Evolutionary conservation across 257 asterid species (phyloP).

Genomic region (Cynanchum wilfordii): DNA sequence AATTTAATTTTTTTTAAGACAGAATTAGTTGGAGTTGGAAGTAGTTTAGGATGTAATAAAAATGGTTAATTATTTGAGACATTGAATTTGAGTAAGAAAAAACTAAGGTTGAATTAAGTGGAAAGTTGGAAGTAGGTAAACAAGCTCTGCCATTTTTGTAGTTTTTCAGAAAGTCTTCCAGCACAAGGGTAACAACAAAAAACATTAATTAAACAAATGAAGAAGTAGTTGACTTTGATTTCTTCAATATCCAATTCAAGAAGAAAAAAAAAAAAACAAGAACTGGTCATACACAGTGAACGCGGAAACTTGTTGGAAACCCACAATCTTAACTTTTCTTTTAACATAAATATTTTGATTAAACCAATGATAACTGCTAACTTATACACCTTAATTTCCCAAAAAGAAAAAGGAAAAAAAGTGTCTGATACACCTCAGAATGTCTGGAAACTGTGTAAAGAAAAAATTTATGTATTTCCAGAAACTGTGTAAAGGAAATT

Average conservation of each 20-base stretch:
- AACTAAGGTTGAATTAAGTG: neutral
- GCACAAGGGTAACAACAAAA: neutral
- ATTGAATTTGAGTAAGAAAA: neutral
- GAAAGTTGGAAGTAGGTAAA: neutral
- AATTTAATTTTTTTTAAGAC: too few species aligned
- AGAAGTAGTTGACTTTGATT: conserved; percentile 11
- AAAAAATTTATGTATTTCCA: neutral
- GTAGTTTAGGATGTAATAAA: too few species aligned
- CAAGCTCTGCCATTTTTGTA: neutral
- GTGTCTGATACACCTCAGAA: neutral
- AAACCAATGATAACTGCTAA: neutral
- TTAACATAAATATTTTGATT: neutral
- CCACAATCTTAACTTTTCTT: neutral
- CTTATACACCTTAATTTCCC: neutral
- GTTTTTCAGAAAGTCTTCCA: neutral
- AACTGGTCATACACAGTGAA: conserved; percentile 15
- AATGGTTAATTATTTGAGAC: too few species aligned
- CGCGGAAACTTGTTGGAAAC: conserved; percentile 17
- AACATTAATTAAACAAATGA: conserved; percentile 2
- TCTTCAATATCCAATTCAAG: neutral
- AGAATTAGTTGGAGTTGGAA: too few species aligned
- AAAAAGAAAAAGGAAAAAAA: neutral
- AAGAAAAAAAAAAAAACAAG: too few species aligned
- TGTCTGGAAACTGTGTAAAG: neutral
- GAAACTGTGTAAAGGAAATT: neutral